Evolutionary conservation across 192 early-diverging fungal genomes (phyloP).

Genomic region (Backusella sp.): DNA sequence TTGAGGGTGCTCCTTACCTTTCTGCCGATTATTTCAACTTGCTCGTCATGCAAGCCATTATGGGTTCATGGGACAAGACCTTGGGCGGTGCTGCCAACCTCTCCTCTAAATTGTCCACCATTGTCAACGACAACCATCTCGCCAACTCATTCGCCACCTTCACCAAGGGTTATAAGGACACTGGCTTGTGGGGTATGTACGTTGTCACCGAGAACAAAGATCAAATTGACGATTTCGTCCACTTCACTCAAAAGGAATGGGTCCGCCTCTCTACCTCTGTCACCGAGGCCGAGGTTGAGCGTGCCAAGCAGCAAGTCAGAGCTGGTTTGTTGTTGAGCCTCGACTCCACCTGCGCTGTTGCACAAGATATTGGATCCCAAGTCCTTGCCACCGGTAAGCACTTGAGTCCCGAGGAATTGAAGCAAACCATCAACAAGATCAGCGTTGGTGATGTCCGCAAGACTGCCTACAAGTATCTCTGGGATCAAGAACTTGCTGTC

Average conservation of each 20-base stretch:
- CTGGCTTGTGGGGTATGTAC: constrained; percentile 97
- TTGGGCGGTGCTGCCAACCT: constrained; percentile 88
- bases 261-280: constrained; percentile 84
- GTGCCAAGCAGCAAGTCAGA: constrained; percentile 99
- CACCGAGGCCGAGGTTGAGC: constrained; percentile 89
- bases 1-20: constrained; percentile 94
- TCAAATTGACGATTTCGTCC: constrained; percentile 84
- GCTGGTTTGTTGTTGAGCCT: constrained; percentile 84
- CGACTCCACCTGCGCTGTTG: constrained; percentile 93
- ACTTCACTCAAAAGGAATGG: constrained; percentile 95
- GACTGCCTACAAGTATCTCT: constrained; percentile 87
- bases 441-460: constrained; percentile 81
- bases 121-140: constrained; percentile 77
- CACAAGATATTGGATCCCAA: constrained; percentile 97
- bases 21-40: constrained; percentile 94
- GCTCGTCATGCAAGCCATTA: constrained; percentile 90
- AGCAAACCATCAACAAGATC: constrained; percentile 81
- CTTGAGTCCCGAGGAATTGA: constrained; percentile 85
- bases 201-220: constrained; percentile 79
- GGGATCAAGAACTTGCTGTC: constrained; percentile 83
- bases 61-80: constrained; percentile 95
- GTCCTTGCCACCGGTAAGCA: constrained; percentile 90
- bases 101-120: constrained; percentile 84
- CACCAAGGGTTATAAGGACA: constrained; percentile 98
- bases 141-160: constrained; percentile 99